Evolutionary conservation across 2,329 filamentous ascomycete genomes (phyloP).

Genomic region (Penicillium polonicum): DNA sequence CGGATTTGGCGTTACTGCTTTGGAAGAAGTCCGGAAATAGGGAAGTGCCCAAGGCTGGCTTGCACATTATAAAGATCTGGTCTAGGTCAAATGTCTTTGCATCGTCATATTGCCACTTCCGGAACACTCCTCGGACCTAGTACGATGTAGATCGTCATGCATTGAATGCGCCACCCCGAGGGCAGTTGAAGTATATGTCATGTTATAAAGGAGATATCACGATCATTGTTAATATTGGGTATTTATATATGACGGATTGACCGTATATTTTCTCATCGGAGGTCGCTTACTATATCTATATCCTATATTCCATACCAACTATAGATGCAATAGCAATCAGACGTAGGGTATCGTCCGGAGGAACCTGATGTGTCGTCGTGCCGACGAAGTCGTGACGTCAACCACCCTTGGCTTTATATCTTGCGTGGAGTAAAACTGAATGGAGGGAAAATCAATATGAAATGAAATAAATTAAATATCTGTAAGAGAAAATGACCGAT

Average conservation of each 20-base stretch:
- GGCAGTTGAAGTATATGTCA: not conserved
- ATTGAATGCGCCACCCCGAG: not conserved
- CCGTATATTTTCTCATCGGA: not conserved
- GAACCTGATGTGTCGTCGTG: not conserved
- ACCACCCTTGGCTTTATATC: not conserved
- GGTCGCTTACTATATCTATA: too few relatives aligned
- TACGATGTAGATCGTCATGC: slow-evolving; percentile 6
- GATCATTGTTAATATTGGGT: not conserved
- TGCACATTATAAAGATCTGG: not conserved
- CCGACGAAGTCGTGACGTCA: slow-evolving; percentile 22
- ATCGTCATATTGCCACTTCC: slow-evolving; percentile 16
- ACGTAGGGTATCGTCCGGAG: not conserved
- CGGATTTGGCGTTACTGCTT: not conserved
- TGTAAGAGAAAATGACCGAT: not conserved
- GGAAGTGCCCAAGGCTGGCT: not conserved
- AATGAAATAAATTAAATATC: not conserved
- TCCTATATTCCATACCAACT: not conserved
- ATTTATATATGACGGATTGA: not conserved
- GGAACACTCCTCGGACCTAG: not conserved
- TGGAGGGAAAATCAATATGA: not conserved
- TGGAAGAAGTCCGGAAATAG: not conserved
- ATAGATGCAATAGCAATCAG: not conserved
- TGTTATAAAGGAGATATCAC: not conserved
- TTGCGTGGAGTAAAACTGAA: too few relatives aligned
- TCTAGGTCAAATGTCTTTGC: not conserved